Base-by-base conservation (phyloP, 164 flowering plant species). In the Nelumbo lutea region DNA sequence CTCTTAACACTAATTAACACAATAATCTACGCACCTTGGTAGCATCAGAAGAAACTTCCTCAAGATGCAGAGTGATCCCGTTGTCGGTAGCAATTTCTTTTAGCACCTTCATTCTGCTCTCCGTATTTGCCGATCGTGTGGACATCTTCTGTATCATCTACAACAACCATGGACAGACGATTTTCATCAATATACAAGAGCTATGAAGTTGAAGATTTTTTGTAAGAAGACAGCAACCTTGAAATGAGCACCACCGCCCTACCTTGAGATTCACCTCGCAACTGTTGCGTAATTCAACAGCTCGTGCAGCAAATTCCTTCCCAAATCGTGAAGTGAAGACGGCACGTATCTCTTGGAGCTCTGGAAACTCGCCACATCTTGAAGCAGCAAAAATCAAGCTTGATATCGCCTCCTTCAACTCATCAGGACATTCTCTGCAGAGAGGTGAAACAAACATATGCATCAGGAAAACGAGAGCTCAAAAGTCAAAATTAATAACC, bases 331-430 rank as follows among this genome's bases (percentile, higher is more conserved):
- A 72, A 0, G 82, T 73, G 67, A 95, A 77, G 53, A 83, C 66
- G 0, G 63, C 46, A 5, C 93, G 96, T 67, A 93, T 81, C 78
- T 90, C 85, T 68, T 77, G 88, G 53, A 95, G 87, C 76, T 95
- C 98, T 1, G 97, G 97, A 48, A 88, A 83, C 6, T 92, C 96
- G 40, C 97, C 97, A 62, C 90, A 85, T 70, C 98, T 91, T 0
- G 97, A 83, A 46, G 93, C 70, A 1, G 91, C 97, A 70, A 69
- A 92, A 6, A 88, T 72, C 73, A 95, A 68, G 44, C 88, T 74
- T 4, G 96, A 76, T 44, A 80, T 71, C 7, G 93, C 91, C 81
- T 91, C 98, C 48, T 71, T 70, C 15, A 95, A 77, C 61, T 95
- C 97, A 1, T 87, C 86, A 38, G 97, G 96, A 67, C 98, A 95